Base-by-base conservation (phyloP, 495 filamentous ascomycete genomes). In the Mytilinidion resinicola region DNA sequence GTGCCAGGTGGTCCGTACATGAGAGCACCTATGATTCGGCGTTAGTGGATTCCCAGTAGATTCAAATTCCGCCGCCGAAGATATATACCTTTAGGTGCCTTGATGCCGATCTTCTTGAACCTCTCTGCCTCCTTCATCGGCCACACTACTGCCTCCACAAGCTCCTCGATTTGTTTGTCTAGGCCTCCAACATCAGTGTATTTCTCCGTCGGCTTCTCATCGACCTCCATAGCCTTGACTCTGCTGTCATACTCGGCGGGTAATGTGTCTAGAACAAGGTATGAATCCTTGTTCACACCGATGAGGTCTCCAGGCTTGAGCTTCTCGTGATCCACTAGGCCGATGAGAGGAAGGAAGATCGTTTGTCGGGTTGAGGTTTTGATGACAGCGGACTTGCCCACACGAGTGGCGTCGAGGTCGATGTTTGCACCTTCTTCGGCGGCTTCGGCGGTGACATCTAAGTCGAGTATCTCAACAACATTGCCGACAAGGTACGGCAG, bases 211-310 rank as follows among this genome's bases (percentile, higher is more conserved):
- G 93, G 93, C 81, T 99, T 99, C 82, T 99, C 93, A 67, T 99
- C 93, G 38, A 99, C 93, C 79, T 99, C 93, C 93, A 99, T 99
- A 34, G 93, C 93, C 79, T 99, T 99, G 44, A 99, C 93, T 72
- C 93, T 83, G 77, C 90, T 96, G 71, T 99, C 93, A 71, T 99
- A 99, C 73, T 99, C 93, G n/a, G 93, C 93, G 7, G 93, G 93
- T 66, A 99, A 80, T 30, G 95, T 97, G 71, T 99, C 93, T 51
- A 99, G 81, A 59, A 99, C 85, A n/a, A 99, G 85, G 72, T 99
- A 99, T 66, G 92, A 96, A 63, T 99, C 93, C 77, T 99, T 99
- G 71, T 99, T 96, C 43, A 99, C 90, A 74, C 93, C 93, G 60
- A 99, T 97, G 39, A 99, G 82, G 70, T 99, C 93, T 65, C 85